phyloP scores from a whole-genome alignment of 805 yeast genomes.

The Saturnispora hagleri region DNA sequence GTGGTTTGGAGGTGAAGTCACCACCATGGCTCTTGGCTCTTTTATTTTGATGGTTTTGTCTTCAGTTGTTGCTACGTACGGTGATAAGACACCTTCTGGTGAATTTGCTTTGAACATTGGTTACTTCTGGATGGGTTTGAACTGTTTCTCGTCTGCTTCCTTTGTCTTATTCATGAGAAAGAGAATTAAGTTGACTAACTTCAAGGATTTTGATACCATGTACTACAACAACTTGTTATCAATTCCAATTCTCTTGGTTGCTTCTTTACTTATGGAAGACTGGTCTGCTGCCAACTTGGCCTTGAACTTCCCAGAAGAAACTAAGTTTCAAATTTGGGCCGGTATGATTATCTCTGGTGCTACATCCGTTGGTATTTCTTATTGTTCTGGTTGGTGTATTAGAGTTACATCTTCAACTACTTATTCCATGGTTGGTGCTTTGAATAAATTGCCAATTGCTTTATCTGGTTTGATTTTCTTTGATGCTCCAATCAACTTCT shows the following conservation, averaged over 20 bases:
- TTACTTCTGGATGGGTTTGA: slow-evolving; percentile 93
- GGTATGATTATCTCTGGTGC: slow-evolving; percentile 91
- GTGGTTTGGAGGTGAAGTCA: slow-evolving; percentile 92
- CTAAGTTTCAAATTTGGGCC: slow-evolving; percentile 57
- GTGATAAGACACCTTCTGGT: slow-evolving; percentile 39
- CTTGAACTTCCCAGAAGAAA: slow-evolving; percentile 67
- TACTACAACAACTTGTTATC: slow-evolving; percentile 93
- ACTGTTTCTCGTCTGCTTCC: slow-evolving; percentile 90
- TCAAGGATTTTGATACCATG: slow-evolving; percentile 97
- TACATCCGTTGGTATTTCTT: slow-evolving; percentile 93
- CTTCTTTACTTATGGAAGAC: slow-evolving; percentile 78
- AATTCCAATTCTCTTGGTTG: slow-evolving; percentile 73
- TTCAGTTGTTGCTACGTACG: slow-evolving; percentile 91
- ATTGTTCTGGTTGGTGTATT: slow-evolving; percentile 99
- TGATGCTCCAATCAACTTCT: slow-evolving; percentile 89
- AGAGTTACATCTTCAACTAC: slow-evolving; percentile 98
- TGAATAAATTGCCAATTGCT: slow-evolving; percentile 96
- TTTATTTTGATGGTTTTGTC: slow-evolving; percentile 90
- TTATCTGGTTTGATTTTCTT: slow-evolving; percentile 90
- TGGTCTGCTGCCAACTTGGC: slow-evolving; percentile 80
- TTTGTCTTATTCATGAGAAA: slow-evolving; percentile 94
- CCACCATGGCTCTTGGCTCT: slow-evolving; percentile 82
- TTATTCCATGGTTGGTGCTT: slow-evolving; percentile 98
- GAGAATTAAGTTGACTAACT: slow-evolving; percentile 93
- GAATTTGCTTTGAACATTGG: slow-evolving; percentile 51